These are phyloP conservation scores for Boletus tomentosulus DNA, from an alignment of 768 basidiomycete species.

Conservation along the genomic window DNA sequence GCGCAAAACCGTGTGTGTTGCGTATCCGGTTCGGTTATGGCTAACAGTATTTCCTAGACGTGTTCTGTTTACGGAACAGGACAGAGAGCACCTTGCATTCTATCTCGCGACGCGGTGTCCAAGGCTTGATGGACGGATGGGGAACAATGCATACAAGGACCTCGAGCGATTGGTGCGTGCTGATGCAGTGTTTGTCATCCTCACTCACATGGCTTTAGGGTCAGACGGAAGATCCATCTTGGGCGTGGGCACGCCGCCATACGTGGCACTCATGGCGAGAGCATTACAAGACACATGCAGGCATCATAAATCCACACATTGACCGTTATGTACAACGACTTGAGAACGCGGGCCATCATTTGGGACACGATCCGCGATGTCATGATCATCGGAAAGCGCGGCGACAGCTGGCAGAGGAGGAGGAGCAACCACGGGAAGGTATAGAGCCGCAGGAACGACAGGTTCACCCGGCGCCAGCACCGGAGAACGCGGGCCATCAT, in stretches of 20 bases:
- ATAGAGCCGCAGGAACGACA: background rate
- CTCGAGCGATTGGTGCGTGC: slow-evolving; percentile 46
- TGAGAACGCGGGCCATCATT: slow-evolving; percentile 12
- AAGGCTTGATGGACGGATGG: slow-evolving; percentile 39
- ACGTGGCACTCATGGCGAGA: slow-evolving; percentile 62
- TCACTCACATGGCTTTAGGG: slow-evolving; percentile 9
- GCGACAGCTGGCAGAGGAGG: background rate
- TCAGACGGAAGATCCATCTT: slow-evolving; percentile 36
- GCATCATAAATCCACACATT: slow-evolving; percentile 41
- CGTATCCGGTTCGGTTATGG: too few species aligned
- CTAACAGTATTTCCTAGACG: slow-evolving; percentile 12
- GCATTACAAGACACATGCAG: slow-evolving; percentile 47
- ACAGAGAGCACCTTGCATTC: slow-evolving; percentile 40
- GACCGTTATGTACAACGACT: slow-evolving; percentile 22
- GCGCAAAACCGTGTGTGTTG: too few species aligned
- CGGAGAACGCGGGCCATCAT: slow-evolving; percentile 11
- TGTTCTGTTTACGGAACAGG: slow-evolving; percentile 36
- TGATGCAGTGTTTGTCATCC: background rate
- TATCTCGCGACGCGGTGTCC: slow-evolving; percentile 50
- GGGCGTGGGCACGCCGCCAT: slow-evolving; percentile 39
- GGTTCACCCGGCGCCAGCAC: background rate
- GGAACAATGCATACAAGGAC: slow-evolving; percentile 42
- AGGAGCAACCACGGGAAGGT: slow-evolving; percentile 3
- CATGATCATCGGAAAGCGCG: background rate
- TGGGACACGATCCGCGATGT: slow-evolving; percentile 24